Conservation (phyloP, 768 basidiomycete species). For the Hericium erinaceus region DNA sequence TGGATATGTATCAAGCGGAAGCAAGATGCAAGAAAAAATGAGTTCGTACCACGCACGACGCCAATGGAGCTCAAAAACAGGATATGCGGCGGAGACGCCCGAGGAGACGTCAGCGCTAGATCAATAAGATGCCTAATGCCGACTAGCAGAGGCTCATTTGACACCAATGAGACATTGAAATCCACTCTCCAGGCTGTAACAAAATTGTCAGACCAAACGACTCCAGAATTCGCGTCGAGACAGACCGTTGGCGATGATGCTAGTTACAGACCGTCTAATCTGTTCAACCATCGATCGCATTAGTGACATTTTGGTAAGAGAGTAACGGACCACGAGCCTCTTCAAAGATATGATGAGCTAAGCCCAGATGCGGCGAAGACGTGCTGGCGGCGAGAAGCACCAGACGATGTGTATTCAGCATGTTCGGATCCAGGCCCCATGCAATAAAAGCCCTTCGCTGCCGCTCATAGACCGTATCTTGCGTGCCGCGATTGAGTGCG, state of each 20-base stretch:
- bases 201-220: no score
- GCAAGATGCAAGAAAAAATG: background rate
- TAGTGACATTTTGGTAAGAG: background rate
- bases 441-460: background rate
- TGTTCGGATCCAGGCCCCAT: background rate
- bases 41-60: conserved; percentile 2
- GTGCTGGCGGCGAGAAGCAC: background rate
- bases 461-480: background rate
- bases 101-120: conserved; percentile 14
- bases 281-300: background rate
- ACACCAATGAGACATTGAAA: conserved; percentile 18
- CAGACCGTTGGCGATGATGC: conserved; percentile 1
- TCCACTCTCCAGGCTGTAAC: conserved; percentile 19
- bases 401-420: background rate
- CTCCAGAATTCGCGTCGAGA: no score
- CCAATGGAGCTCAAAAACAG: conserved; percentile 20
- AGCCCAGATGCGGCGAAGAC: background rate
- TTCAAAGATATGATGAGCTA: background rate
- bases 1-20: background rate
- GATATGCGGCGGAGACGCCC: conserved; percentile 9
- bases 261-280: background rate
- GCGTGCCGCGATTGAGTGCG: background rate
- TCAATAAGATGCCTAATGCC: conserved; percentile 17
- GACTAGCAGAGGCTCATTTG: conserved; percentile 17
- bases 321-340: background rate